Conservation (phyloP, 768 basidiomycete genomes). For the Suillus lakei region DNA sequence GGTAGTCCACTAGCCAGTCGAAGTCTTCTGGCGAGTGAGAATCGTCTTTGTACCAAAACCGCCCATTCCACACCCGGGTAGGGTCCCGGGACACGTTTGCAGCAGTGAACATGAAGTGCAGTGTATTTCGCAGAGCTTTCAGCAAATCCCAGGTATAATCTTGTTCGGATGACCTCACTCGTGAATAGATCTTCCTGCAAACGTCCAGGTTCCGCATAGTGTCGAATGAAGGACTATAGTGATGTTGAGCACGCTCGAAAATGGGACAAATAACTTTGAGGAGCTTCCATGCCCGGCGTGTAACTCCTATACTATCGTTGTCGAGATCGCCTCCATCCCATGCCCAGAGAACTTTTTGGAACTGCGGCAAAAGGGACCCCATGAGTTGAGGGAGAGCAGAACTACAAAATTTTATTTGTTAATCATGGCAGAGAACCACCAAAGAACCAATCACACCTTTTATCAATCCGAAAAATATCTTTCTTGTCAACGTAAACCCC, state of each 20-base stretch:
- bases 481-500: background rate
- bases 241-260: background rate
- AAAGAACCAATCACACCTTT: background rate
- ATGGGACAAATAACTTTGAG: background rate
- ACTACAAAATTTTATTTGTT: background rate
- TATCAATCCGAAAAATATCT: background rate
- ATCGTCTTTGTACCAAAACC: background rate
- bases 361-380: background rate
- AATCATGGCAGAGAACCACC: background rate
- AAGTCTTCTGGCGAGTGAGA: background rate
- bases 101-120: background rate
- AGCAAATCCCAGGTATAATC: background rate
- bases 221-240: accelerated
- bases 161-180: background rate
- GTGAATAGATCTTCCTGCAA: background rate
- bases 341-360: background rate
- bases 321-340: background rate
- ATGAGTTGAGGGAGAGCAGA: background rate
- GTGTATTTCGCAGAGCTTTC: background rate
- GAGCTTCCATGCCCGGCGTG: background rate
- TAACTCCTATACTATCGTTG: background rate
- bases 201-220: background rate
- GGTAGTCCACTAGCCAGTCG: background rate
- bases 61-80: background rate
- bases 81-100: background rate